phyloP scores from a whole-genome alignment of 2,329 filamentous ascomycete species.

The Trichoderma hamatum region DNA sequence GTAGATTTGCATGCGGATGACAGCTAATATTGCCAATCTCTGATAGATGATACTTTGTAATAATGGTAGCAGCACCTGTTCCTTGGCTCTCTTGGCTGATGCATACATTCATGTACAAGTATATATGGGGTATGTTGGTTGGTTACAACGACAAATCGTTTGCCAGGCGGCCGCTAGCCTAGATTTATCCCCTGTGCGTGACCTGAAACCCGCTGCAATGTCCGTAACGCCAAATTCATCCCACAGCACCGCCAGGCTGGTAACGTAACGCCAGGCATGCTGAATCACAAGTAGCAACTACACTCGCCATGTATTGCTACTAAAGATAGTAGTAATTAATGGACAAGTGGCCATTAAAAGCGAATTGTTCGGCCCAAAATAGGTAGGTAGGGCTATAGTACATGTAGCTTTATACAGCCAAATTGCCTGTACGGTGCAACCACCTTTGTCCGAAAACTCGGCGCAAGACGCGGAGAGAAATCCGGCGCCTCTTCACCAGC shows the following conservation, averaged over 20 bases:
- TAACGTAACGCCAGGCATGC: neutral
- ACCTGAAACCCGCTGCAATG: neutral
- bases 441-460: neutral
- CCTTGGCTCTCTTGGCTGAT: neutral
- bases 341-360: neutral
- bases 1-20: neutral
- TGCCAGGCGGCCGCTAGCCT: neutral
- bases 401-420: neutral
- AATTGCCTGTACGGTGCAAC: neutral
- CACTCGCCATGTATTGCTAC: neutral
- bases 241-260: neutral
- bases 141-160: neutral
- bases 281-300: neutral
- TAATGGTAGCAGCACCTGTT: neutral
- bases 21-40: neutral
- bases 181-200: neutral
- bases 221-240: neutral
- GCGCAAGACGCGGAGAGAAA: constrained; percentile 16
- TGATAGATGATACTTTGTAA: neutral
- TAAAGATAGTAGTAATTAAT: neutral
- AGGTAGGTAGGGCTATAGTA: neutral
- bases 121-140: too few relatives aligned
- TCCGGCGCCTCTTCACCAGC: neutral
- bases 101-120: neutral
- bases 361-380: neutral